Base-by-base conservation (phyloP, 768 basidiomycete genomes). In the Trametes villosa region DNA sequence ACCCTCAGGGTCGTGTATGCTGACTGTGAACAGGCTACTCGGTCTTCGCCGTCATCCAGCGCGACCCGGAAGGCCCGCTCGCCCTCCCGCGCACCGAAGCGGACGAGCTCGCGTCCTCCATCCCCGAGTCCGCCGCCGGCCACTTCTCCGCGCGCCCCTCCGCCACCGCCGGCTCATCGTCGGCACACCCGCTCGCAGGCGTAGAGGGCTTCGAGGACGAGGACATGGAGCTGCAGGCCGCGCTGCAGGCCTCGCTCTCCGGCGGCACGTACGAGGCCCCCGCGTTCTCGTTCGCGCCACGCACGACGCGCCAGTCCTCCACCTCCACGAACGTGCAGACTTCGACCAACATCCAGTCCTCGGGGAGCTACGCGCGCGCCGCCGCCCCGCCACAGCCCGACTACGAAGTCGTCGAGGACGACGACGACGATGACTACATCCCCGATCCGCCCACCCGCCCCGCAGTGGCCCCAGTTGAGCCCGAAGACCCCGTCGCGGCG, bases 171-270 rank as follows among this genome's bases (percentile, higher is more conserved):
- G 36, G 36, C 36, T 33, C 31, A 63, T 6, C 46, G 6, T 13
- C 57, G 15, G 41, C 44, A 18, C 17, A 52, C 36, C 52, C 29
- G 45, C 67, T 49, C 38, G 18, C 42, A 5, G 59, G 49, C 36
- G 61, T 74, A 1, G 76, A 76, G 41, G 83, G 77, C 3, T 75
- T 90, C 45, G 93, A 91, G 60, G 90, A 93, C 64, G 94, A 94
- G 69, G 94, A 97, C 71, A 82, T 86, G 67, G 91, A 93, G 59
- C 82, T 96, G 2, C 95, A 97, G 71, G 90, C 86, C 6, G 94
- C 91, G 0, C 76, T 96, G 49, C 92, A 92, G 67, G 94, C 92
- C 2, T 94, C 92, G 4, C 75, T 96, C 42, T 76, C 77, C 69
- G 72, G 72, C 33, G 64, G 51, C 42, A 60, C 52, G 20, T 65